A percentile compares a stretch with the other conserved stretches of the same genome.
Evolutionary conservation across 441 rosid species (phyloP).

Genomic region (Melastoma candidum): DNA sequence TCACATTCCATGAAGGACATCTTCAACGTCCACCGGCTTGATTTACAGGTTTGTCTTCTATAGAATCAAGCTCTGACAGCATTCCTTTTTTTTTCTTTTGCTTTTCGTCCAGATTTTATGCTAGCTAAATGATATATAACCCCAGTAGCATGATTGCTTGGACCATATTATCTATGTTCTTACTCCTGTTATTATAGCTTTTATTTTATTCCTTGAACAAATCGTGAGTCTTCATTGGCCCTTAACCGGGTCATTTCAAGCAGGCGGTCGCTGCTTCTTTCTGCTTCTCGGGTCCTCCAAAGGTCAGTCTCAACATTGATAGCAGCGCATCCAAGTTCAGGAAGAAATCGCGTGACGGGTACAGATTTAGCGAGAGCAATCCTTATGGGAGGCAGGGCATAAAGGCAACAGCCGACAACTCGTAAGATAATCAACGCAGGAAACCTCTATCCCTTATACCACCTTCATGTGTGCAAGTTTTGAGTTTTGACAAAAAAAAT

Average conservation of each 20-base stretch:
- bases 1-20: conserved; percentile 93
- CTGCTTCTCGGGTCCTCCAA: conserved; percentile 86
- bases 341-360: conserved; percentile 43
- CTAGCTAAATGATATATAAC: no score
- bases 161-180: no score
- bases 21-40: conserved; percentile 89
- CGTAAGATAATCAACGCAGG: conserved; percentile 33
- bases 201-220: not conserved
- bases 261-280: conserved; percentile 94
- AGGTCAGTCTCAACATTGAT: conserved; percentile 78
- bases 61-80: no score
- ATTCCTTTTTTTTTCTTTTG: conserved; percentile 13
- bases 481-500: no score
- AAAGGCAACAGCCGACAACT: conserved; percentile 40
- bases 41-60: conserved; percentile 45
- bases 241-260: conserved; percentile 8
- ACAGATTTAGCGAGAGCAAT: conserved; percentile 54
- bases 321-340: conserved; percentile 80
- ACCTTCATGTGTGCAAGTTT: no score
- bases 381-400: conserved; percentile 58
- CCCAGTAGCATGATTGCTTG: no score
- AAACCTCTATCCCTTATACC: conserved; percentile 4
- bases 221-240: not conserved
- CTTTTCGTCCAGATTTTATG: not conserved
- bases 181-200: not conserved